Base-by-base conservation (phyloP, 108 stramenopile species). In the Conticribra guillardii region DNA sequence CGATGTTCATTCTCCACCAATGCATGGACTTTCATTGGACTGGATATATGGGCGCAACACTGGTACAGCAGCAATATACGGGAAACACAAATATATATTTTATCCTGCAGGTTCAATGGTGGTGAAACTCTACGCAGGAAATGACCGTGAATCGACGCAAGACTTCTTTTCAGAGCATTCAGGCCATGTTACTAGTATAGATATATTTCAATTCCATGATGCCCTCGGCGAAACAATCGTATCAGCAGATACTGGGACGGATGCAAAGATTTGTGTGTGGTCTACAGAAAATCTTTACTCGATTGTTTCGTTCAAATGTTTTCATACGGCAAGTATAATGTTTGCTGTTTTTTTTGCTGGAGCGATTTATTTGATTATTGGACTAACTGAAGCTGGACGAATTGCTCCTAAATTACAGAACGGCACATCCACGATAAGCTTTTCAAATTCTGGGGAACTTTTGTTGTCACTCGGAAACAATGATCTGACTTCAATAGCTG, bases 241-340 rank as follows among this genome's bases (percentile, higher is more conserved):
- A 49, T 68, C 75, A 5, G 66, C 67, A 47, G 75, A 76, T 56
- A 46, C 54, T 26, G 67, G 75, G 11, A 23, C 23, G 4, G 46
- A 57, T 26, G 54, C 67, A 19, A 76, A 61, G 59, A 61, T 76
- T 55, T 76, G 67, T 34, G 58, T 76, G 0, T 76, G 75, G 75
- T 69, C 75, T 15, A 30, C 69, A n/a, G 0, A 0, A 28, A 52
- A 24, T 0, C 57, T 70, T 4, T 14, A 14, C 5, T 56, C 57
- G 2, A 50, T 49, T 4, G 69, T 70, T 16, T 34, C 58, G 9
- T 50, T 70, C 14, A 33, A 22, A 60, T 24, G 44, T 4, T 29
- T 41, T 11, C 61, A 63, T 29, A 2, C 45, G 27, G 61, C 47
- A 27, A 29, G 47, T 46, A 22, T 15, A 19, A 15, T 3, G n/a